A percentile compares a stretch with the other conserved stretches of the same genome.
These are phyloP conservation scores for Aureobasidium sp. DNA, from an alignment of 2,329 filamentous ascomycete genomes.

Conservation along the genomic window DNA sequence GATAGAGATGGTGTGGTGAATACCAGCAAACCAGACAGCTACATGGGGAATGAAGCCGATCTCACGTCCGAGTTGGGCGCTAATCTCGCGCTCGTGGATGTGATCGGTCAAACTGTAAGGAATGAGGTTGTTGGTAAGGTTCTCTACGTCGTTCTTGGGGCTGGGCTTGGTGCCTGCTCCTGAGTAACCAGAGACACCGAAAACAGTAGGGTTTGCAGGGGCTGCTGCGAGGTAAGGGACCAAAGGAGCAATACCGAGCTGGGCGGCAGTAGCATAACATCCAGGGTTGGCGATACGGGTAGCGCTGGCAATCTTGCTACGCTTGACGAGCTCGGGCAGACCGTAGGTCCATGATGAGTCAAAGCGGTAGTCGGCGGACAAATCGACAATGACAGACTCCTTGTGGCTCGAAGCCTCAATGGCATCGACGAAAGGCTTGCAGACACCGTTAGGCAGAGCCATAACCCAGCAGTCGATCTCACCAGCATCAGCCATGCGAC, in stretches of 20 bases:
- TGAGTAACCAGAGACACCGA: constrained; percentile 89
- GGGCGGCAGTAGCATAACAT: constrained; percentile 89
- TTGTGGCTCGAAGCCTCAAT: constrained; percentile 63
- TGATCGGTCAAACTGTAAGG: constrained; percentile 89
- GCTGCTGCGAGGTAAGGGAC: constrained; percentile 60
- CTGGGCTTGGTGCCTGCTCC: constrained; percentile 91
- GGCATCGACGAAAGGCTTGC: constrained; percentile 88
- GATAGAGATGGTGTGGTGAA: constrained; percentile 84
- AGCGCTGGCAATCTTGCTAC: constrained; percentile 67
- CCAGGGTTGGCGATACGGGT: constrained; percentile 87
- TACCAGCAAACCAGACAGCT: constrained; percentile 94
- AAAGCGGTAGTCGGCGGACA: constrained; percentile 96
- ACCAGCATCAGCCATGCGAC: constrained; percentile 72
- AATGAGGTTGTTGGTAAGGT: constrained; percentile 80
- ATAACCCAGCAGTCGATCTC: constrained; percentile 96
- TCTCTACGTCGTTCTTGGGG: constrained; percentile 83
- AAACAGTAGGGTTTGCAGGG: constrained; percentile 67
- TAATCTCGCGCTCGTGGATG: constrained; percentile 90
- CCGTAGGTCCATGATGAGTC: constrained; percentile 81
- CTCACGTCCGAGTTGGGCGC: constrained; percentile 62
- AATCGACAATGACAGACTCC: constrained; percentile 76
- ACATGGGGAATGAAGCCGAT: constrained; percentile 91
- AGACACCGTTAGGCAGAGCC: constrained; percentile 92
- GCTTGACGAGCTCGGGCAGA: constrained; percentile 75
- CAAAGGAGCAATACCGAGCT: constrained; percentile 80